Base-by-base conservation (phyloP, 2,329 filamentous ascomycete species). In the Arthrocladium fulminans region DNA sequence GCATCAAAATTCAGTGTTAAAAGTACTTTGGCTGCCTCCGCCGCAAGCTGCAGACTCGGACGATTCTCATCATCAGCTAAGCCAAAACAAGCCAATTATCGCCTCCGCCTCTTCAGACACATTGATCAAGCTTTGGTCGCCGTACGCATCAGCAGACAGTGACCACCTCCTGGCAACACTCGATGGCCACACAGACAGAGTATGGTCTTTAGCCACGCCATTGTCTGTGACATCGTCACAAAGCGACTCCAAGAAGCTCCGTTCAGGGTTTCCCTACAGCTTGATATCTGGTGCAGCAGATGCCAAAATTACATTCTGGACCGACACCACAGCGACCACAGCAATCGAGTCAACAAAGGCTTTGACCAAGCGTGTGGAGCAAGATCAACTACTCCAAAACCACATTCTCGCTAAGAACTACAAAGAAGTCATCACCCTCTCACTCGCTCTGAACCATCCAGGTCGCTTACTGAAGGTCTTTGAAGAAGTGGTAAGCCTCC, bases 101-200 rank as follows among this genome's bases (percentile, higher is more conserved):
- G 88, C 86, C 27, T 94, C 85, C 56, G 89, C 92, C 12, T 92
- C 86, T 32, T 89, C 88, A 51, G 94, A 98, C 65, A 92, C 92
- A 1, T 76, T 98, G 2, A 88, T 98, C 50, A 98, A 97, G 68
- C 80, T 98, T 25, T 98, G 92, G 92, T 87, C 95, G 58, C 84
- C 86, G 10, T 84, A 84, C 61, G 55, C 57, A 2, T 34, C 52
- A 38, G n/a, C 51, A 3, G 53, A 56, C 40, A 54, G 53, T 1
- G 88, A 89, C 40, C 92, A 97, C 65, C 75, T 82, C 2, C 87
- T 89, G 57, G 84, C 85, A 55, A 98, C 92, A 0, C 76, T 98
- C 3, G 92, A 98, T 68, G 97, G 97, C 67, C 92, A 98, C 65
- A 88, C 88, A 59, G 92, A 98, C 67, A 81, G 92, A 49, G 89